Evolutionary conservation across 345 rosid genomes (phyloP).

Genomic region (Euphorbia pulcherrima): DNA sequence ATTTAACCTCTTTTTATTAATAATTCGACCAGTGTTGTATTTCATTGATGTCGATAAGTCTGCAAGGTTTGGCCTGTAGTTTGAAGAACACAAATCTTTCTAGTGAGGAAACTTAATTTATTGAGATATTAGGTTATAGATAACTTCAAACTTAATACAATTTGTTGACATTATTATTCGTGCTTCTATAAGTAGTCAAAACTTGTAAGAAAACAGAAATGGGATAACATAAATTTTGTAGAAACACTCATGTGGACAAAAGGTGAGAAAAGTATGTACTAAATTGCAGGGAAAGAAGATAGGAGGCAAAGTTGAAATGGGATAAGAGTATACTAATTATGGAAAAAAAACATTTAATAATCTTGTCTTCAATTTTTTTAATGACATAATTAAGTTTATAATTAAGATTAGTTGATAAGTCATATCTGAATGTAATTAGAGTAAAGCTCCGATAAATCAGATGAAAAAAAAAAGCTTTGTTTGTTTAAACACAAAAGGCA

Average conservation of each 20-base stretch:
- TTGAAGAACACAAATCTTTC: too few relatives aligned
- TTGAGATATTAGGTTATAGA: background rate
- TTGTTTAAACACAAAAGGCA: too few relatives aligned
- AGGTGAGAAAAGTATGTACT: background rate
- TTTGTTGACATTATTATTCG: too few relatives aligned
- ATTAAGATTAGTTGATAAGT: too few relatives aligned
- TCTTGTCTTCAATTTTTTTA: slow-evolving; percentile 12
- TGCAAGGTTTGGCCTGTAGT: too few relatives aligned
- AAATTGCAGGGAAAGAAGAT: background rate
- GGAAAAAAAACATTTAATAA: slow-evolving; percentile 7
- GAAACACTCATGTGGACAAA: background rate
- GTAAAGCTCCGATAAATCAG: too few relatives aligned
- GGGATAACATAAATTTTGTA: background rate
- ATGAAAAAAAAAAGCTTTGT: too few relatives aligned
- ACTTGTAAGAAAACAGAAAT: background rate
- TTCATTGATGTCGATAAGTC: too few relatives aligned
- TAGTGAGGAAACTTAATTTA: too few relatives aligned
- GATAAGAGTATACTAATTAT: slow-evolving; percentile 9
- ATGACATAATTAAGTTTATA: background rate
- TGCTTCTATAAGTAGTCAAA: background rate
- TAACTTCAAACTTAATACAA: background rate
- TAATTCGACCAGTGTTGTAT: too few relatives aligned
- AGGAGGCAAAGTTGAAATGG: background rate
- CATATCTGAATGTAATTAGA: too few relatives aligned
- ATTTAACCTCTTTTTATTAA: too few relatives aligned